Percentiles rank a stretch among this genome's conserved stretches.
phyloP scores from a whole-genome alignment of 345 rosid genomes.

The Gynandropsis gynandra region DNA sequence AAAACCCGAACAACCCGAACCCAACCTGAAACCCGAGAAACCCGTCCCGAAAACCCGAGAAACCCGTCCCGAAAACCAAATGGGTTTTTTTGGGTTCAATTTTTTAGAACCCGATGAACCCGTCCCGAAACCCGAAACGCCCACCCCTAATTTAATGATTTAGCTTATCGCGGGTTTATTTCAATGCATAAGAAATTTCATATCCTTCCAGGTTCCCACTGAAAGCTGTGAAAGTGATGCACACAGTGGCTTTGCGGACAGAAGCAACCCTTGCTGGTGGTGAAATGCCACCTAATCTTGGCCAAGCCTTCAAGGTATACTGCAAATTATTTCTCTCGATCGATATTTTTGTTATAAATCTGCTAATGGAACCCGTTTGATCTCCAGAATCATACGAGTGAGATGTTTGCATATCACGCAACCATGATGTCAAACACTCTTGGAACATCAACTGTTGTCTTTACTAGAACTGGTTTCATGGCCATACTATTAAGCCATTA shows the following conservation, averaged over 20 bases:
- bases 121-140: too few relatives aligned
- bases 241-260: conserved; percentile 83
- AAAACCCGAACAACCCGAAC: too few relatives aligned
- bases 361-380: too few relatives aligned
- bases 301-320: conserved; percentile 52
- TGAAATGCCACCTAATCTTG: conserved; percentile 81
- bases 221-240: conserved; percentile 99
- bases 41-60: too few relatives aligned
- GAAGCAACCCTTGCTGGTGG: conserved; percentile 82
- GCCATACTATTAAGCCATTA: conserved; percentile 86
- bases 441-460: conserved; percentile 90
- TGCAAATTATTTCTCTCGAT: too few relatives aligned
- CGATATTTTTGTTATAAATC: too few relatives aligned
- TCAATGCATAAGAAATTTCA: conserved; percentile 9
- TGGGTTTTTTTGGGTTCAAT: too few relatives aligned
- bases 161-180: neutral
- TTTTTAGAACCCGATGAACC: too few relatives aligned
- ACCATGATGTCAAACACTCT: conserved; percentile 99
- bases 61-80: too few relatives aligned
- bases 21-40: too few relatives aligned
- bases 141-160: neutral
- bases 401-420: conserved; percentile 99
- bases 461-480: conserved; percentile 97
- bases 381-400: conserved; percentile 86
- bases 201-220: conserved; percentile 57